phyloP scores from a whole-genome alignment of 2,329 filamentous ascomycete genomes.

The Penicillium sp. region DNA sequence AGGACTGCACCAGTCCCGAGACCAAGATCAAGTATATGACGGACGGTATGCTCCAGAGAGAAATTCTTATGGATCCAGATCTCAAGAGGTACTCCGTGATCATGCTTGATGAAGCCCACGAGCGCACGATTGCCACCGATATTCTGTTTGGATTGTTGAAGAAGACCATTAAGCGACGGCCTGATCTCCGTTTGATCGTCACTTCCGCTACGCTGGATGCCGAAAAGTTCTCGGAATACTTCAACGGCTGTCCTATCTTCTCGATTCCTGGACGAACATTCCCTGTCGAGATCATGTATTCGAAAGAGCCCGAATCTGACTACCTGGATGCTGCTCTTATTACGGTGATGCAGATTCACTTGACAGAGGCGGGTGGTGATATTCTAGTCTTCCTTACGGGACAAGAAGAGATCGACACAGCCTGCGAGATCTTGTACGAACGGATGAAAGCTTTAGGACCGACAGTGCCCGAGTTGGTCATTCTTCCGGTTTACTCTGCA shows the following conservation, averaged over 20 bases:
- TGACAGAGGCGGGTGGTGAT: slow-evolving; percentile 89
- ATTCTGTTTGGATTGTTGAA: slow-evolving; percentile 93
- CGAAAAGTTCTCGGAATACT: slow-evolving; percentile 96
- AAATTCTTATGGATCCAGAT: slow-evolving; percentile 90
- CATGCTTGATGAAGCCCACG: slow-evolving; percentile 98
- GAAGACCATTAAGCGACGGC: slow-evolving; percentile 83
- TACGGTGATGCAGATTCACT: slow-evolving; percentile 97
- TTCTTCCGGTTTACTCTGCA: slow-evolving; percentile 94
- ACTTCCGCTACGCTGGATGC: slow-evolving; percentile 96
- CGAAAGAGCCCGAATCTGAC: slow-evolving; percentile 90
- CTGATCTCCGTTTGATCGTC: slow-evolving; percentile 92
- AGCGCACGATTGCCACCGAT: slow-evolving; percentile 94
- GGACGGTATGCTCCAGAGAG: slow-evolving; percentile 95
- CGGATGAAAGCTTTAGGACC: slow-evolving; percentile 95
- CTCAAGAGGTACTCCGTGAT: slow-evolving; percentile 91
- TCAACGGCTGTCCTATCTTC: slow-evolving; percentile 94
- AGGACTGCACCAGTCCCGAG: slow-evolving; percentile 84
- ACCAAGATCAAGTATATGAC: slow-evolving; percentile 99
- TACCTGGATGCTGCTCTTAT: slow-evolving; percentile 93
- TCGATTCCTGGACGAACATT: slow-evolving; percentile 94
- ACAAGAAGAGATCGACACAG: slow-evolving; percentile 96
- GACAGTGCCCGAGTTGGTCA: slow-evolving; percentile 86
- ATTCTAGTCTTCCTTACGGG: slow-evolving; percentile 97
- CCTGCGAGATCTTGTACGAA: slow-evolving; percentile 89
- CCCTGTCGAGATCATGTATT: slow-evolving; percentile 96